These are phyloP conservation scores for Agrocybe chaxingu DNA, from an alignment of 768 basidiomycete genomes.

Conservation along the genomic window DNA sequence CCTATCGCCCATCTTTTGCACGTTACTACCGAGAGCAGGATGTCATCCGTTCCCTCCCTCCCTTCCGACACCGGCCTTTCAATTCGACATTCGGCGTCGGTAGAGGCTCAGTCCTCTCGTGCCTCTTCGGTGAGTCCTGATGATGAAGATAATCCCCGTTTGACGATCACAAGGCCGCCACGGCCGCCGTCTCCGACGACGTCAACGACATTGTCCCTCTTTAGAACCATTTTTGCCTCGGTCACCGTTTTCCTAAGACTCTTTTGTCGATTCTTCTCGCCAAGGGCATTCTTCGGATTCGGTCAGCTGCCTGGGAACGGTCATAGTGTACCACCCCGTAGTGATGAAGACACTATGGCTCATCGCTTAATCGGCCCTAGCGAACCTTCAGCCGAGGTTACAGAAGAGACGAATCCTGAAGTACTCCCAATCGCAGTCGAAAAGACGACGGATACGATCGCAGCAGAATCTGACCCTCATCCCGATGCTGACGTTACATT, in stretches of 20 bases:
- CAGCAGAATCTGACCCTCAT: neutral
- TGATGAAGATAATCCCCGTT: neutral
- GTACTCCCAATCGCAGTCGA: too few relatives aligned
- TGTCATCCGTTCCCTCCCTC: slow-evolving; percentile 15
- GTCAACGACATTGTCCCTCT: neutral
- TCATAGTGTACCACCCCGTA: neutral
- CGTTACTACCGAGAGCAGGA: neutral
- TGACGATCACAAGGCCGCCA: too few relatives aligned
- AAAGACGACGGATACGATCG: too few relatives aligned
- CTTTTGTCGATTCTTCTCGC: slow-evolving; percentile 2
- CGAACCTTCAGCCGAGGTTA: too few relatives aligned
- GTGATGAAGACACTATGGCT: neutral
- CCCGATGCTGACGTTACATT: neutral
- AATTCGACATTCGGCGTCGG: neutral
- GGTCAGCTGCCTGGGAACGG: neutral
- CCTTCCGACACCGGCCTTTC: slow-evolving; percentile 1
- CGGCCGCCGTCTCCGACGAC: neutral
- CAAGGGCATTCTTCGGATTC: neutral
- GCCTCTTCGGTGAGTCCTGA: neutral
- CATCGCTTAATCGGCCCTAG: neutral
- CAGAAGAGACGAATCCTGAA: too few relatives aligned
- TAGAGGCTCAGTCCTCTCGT: neutral
- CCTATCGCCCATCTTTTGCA: slow-evolving; percentile 16
- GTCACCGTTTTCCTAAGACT: slow-evolving; percentile 2
- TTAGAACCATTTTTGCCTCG: slow-evolving; percentile 6